These are phyloP conservation scores for Cavenderia fasciculata DNA, from an alignment of 78 protist species.

Conservation along the genomic window DNA sequence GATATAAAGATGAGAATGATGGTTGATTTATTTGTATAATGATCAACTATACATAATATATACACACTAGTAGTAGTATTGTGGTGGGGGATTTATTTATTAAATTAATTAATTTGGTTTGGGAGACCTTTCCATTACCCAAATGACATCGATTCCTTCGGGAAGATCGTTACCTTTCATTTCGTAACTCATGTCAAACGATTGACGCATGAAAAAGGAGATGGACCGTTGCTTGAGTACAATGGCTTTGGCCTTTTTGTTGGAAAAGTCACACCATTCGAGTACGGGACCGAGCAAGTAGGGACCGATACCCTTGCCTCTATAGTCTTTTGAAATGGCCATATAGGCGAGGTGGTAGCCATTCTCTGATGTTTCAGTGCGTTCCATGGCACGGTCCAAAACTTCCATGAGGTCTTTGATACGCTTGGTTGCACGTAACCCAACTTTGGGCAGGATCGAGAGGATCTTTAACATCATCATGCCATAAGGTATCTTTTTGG, in stretches of 20 bases:
- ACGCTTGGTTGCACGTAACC: conserved; percentile 15
- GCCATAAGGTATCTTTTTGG: conserved; percentile 6
- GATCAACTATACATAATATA: no score
- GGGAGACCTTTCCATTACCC: conserved; percentile 7
- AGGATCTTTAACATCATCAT: conserved; percentile 14
- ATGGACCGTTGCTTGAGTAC: conserved; percentile 12
- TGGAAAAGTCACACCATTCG: conserved; percentile 43
- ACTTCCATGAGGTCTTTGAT: conserved; percentile 12
- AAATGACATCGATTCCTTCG: conserved; percentile 38
- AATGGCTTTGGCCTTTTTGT: background rate
- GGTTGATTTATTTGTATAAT: no score
- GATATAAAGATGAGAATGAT: no score
- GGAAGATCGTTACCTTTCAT: background rate
- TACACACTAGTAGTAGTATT: no score
- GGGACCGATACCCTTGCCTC: conserved; percentile 32
- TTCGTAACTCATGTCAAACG: conserved; percentile 5
- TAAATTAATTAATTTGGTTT: no score
- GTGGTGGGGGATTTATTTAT: no score
- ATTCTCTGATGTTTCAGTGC: background rate
- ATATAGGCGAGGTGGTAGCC: conserved; percentile 28
- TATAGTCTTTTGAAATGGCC: conserved; percentile 27
- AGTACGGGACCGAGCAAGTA: conserved; percentile 34
- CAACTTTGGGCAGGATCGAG: conserved; percentile 50
- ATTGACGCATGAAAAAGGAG: conserved; percentile 13
- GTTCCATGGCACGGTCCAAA: conserved; percentile 18